Base-by-base conservation (phyloP, 495 filamentous ascomycete genomes). In the Podospora didyma region DNA sequence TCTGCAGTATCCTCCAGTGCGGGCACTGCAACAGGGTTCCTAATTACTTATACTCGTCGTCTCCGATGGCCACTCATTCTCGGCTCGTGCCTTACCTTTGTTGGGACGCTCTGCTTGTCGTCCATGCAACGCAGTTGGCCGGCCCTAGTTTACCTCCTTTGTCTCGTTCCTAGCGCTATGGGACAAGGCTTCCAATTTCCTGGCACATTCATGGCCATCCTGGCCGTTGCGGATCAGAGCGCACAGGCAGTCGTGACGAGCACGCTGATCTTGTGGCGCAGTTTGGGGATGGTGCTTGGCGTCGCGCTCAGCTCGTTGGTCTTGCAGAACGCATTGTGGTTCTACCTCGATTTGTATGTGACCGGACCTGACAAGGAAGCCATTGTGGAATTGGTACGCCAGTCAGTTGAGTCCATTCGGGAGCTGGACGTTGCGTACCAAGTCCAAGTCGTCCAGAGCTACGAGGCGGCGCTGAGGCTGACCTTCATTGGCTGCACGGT, bases 201-300 rank as follows among this genome's bases (percentile, higher is more conserved):
- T 0, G 78, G 80, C 3, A 73, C 84, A 14, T 86, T 86, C 70
- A 81, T 92, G 51, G 81, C 82, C 3, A 76, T 89, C 3, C 81
- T 92, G 4, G 86, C 86, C 1, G 83, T 83, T 0, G 84, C 82
- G 46, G 75, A 81, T 10, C 84, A 87, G 57, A 72, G 77, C n/a
- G 84, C 90, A 34, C 87, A 91, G 62, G 88, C 89, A 2, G 85
- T 91, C 19, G 86, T 87, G 11, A 90, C 86, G 0, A 85, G 79
- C 26, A 90, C 88, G 0, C 63, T 90, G 46, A 80, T 85, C 7
- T 70, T 92, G 16, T 89, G 82, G 79, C 72, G 88, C 17, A 83
- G 81, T 46, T 65, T 91, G 26, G 89, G 88, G 10, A 79, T 75
- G 45, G 87, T 92, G 2, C 76, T 92, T 62, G 89, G 89, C 7